A percentile compares a stretch with the other conserved stretches of the same genome.
phyloP scores from a whole-genome alignment of 257 asterid genomes.

The Coffea eugenioides region DNA sequence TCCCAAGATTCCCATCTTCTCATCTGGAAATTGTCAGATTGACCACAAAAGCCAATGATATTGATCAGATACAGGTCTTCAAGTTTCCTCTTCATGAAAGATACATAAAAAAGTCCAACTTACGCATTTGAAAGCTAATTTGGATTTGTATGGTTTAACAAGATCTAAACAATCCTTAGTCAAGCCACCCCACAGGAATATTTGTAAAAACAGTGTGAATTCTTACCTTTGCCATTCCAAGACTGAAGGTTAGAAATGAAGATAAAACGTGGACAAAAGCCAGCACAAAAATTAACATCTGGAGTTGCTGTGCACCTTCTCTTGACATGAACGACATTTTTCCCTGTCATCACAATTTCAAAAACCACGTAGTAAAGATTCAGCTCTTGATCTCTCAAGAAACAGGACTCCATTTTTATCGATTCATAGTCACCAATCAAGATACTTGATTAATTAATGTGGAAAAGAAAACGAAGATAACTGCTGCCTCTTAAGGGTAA shows the following conservation, averaged over 20 bases:
- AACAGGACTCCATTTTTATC: not conserved
- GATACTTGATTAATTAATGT: too few species aligned
- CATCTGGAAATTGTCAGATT: conserved; percentile 44
- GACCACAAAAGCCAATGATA: not conserved
- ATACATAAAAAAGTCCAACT: not conserved
- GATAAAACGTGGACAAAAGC: conserved; percentile 72
- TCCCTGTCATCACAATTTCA: conserved; percentile 44
- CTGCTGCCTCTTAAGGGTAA: too few species aligned
- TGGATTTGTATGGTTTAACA: too few species aligned
- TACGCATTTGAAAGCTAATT: too few species aligned
- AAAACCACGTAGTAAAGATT: not conserved
- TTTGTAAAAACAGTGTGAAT: not conserved
- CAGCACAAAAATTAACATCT: conserved; percentile 59
- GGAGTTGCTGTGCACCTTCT: conserved; percentile 64
- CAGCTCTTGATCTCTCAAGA: not conserved
- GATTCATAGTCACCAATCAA: too few species aligned
- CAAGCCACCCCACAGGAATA: too few species aligned
- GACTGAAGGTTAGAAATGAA: conserved; percentile 65
- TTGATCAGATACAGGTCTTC: not conserved
- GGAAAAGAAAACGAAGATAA: too few species aligned
- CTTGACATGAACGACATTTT: conserved; percentile 60
- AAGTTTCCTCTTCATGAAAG: not conserved
- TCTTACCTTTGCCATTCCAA: conserved; percentile 63
- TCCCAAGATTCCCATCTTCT: conserved; percentile 76
- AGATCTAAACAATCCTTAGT: too few species aligned